Evolutionary conservation across 257 asterid genomes (phyloP).

Genomic region (Solanum pennellii): DNA sequence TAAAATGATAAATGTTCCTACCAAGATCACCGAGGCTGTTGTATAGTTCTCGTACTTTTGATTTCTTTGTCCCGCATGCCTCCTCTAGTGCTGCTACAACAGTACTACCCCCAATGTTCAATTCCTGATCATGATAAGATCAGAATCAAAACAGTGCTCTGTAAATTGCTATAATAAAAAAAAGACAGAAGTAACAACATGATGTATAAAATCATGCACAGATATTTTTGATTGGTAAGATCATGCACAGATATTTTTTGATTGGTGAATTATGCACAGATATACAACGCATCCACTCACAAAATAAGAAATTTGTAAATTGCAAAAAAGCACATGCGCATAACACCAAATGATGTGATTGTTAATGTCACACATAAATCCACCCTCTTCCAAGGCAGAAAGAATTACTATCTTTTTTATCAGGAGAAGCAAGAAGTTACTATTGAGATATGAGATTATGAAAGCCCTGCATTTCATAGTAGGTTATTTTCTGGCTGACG

Average conservation of each 20-base stretch:
- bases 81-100: conserved; percentile 73
- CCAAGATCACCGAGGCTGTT: conserved; percentile 83
- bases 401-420: not conserved
- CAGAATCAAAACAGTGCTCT: not conserved
- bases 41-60: conserved; percentile 59
- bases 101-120: conserved; percentile 74
- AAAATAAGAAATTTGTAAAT: not conserved
- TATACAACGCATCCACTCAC: not conserved
- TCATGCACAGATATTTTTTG: not conserved
- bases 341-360: not conserved
- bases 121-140: conserved; percentile 43
- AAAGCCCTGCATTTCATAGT: not conserved
- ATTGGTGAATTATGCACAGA: not conserved
- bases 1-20: conserved; percentile 10
- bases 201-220: not conserved
- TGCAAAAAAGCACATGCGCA: not conserved
- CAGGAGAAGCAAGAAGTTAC: not conserved
- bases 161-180: not conserved
- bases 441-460: not conserved
- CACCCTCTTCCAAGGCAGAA: not conserved
- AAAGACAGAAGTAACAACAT: not conserved
- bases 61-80: conserved; percentile 66
- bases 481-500: not conserved
- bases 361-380: not conserved
- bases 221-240: not conserved